These are phyloP conservation scores for Neltuma alba DNA, from an alignment of 306 rosid genomes.

Conservation along the genomic window DNA sequence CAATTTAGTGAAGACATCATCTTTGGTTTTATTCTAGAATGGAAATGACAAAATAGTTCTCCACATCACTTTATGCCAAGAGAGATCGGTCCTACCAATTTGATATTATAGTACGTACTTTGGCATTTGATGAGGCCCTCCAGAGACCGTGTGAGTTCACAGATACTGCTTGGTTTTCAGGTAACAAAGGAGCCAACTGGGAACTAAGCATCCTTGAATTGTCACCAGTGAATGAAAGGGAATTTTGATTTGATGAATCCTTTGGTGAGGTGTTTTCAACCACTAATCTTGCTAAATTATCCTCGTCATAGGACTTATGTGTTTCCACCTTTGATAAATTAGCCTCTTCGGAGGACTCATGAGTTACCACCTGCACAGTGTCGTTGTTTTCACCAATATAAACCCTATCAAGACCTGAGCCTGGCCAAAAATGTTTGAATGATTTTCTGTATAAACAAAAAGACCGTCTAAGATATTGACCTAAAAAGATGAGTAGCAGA, in stretches of 20 bases:
- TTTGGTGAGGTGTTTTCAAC: neutral
- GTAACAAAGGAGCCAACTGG: slow-evolving; percentile 35
- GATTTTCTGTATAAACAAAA: slow-evolving; percentile 39
- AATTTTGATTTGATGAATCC: neutral
- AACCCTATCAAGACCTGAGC: slow-evolving; percentile 24
- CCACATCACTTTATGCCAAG: neutral
- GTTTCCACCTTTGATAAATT: slow-evolving; percentile 6
- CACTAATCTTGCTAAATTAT: too few species aligned
- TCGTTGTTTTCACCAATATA: neutral
- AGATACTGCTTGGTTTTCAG: slow-evolving; percentile 33
- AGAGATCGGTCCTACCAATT: neutral
- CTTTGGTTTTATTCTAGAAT: too few species aligned
- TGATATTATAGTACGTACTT: slow-evolving; percentile 44
- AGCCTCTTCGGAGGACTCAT: too few species aligned
- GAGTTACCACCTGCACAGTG: too few species aligned
- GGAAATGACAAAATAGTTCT: neutral
- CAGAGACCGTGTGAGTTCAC: slow-evolving; percentile 16
- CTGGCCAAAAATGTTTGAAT: slow-evolving; percentile 10
- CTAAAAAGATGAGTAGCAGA: neutral
- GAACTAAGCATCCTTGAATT: slow-evolving; percentile 25
- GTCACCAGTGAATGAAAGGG: slow-evolving; percentile 1
- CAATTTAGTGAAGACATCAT: too few species aligned
- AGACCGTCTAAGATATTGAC: neutral
- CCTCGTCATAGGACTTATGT: neutral
- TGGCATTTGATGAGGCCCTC: slow-evolving; percentile 27